These are phyloP conservation scores for Lipomyces sp. DNA, from an alignment of 805 yeast species.

Conservation along the genomic window DNA sequence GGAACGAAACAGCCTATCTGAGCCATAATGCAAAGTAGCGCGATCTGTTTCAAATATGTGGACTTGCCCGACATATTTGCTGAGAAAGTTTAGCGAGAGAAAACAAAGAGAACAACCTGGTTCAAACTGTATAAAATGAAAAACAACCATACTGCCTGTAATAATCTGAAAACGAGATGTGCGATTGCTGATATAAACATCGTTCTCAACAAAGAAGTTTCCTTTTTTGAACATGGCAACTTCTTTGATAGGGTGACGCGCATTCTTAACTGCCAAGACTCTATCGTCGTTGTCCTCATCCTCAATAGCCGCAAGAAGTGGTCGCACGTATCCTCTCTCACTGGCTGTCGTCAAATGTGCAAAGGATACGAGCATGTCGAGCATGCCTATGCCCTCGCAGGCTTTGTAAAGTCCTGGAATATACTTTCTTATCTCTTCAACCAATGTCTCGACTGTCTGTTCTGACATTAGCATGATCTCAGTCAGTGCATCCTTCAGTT, in stretches of 20 bases:
- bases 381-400: conserved; percentile 44
- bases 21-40: conserved; percentile 49
- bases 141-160: conserved; percentile 48
- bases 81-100: not conserved
- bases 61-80: conserved; percentile 66
- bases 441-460: conserved; percentile 38
- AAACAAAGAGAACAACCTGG: not conserved
- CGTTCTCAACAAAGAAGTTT: conserved; percentile 41
- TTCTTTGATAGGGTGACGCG: conserved; percentile 48
- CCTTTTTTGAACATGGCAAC: conserved; percentile 22
- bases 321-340: conserved; percentile 18
- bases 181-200: conserved; percentile 38
- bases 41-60: conserved; percentile 52
- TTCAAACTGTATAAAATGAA: too few species aligned
- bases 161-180: conserved; percentile 48
- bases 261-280: conserved; percentile 34
- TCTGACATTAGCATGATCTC: conserved; percentile 48
- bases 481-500: conserved; percentile 41
- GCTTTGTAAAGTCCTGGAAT: conserved; percentile 43
- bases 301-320: not conserved
- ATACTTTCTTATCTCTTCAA: conserved; percentile 33
- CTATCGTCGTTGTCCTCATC: conserved; percentile 1
- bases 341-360: conserved; percentile 27
- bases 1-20: conserved; percentile 52
- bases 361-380: conserved; percentile 41